Evolutionary conservation across 768 basidiomycete genomes (phyloP).

Genomic region (Lentinula guzmanii): DNA sequence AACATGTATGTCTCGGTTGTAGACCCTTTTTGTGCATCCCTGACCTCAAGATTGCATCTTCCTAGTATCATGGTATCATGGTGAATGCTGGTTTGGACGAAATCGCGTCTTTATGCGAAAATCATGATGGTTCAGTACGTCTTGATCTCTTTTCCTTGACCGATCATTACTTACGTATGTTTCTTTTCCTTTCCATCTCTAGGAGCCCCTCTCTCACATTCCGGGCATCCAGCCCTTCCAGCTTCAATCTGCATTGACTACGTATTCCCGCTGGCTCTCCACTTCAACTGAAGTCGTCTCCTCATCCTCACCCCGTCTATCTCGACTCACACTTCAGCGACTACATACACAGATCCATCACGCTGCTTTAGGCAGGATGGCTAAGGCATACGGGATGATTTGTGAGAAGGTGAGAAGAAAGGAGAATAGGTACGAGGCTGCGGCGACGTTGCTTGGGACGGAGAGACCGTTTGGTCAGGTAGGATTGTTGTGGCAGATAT

Average conservation of each 20-base stretch:
- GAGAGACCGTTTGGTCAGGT: conserved; percentile 82
- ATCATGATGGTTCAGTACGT: conserved; percentile 33
- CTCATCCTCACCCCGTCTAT: conserved; percentile 74
- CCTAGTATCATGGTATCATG: conserved; percentile 45
- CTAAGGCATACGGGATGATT: conserved; percentile 60
- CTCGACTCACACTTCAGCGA: conserved; percentile 61
- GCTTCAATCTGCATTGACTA: conserved; percentile 55
- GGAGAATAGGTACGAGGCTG: conserved; percentile 88
- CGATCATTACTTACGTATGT: neutral
- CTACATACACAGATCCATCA: conserved; percentile 72
- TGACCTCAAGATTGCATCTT: neutral
- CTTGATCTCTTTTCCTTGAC: neutral
- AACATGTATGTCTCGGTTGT: conserved; percentile 60
- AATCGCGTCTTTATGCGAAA: conserved; percentile 36
- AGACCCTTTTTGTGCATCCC: too few relatives aligned
- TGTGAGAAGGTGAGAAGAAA: conserved; percentile 73
- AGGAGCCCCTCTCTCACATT: conserved; percentile 72
- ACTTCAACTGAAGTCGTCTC: conserved; percentile 67
- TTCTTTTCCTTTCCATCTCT: neutral
- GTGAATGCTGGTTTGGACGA: conserved; percentile 48
- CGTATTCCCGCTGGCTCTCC: conserved; percentile 84
- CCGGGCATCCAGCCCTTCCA: conserved; percentile 59
- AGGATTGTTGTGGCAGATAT: conserved; percentile 68
- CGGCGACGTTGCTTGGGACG: conserved; percentile 73
- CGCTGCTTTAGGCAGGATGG: conserved; percentile 63